Evolutionary conservation across 2,329 filamentous ascomycete species (phyloP).

Genomic region (Fusarium transvaalense): DNA sequence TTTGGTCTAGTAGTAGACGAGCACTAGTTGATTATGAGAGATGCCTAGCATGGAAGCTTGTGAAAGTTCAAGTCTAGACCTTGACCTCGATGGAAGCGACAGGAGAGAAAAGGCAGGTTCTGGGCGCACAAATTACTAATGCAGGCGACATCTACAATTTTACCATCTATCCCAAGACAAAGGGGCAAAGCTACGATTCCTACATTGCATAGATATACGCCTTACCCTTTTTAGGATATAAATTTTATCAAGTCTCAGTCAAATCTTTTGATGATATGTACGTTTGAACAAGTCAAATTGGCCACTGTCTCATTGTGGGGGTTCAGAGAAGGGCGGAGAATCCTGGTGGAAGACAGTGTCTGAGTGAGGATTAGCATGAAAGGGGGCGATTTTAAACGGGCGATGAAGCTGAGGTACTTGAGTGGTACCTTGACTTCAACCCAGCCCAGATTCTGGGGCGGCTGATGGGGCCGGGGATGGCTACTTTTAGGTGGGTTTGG

Average conservation of each 20-base stretch:
- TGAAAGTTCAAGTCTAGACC: constrained; percentile 12
- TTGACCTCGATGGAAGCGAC: not conserved
- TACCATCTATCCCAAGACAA: not conserved
- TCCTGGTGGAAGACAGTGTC: constrained; percentile 11
- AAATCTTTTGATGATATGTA: not conserved
- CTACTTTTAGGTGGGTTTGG: not conserved
- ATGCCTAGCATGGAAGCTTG: constrained; percentile 16
- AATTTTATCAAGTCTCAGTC: not conserved
- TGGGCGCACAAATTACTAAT: not conserved
- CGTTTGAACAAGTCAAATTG: not conserved
- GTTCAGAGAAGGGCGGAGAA: constrained; percentile 33
- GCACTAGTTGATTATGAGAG: constrained; percentile 13
- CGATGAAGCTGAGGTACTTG: constrained; percentile 23
- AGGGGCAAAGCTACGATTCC: not conserved
- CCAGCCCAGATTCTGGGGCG: constrained; percentile 28
- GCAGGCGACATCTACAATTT: not conserved
- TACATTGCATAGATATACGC: not conserved
- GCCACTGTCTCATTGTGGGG: not conserved
- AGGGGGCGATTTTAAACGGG: constrained; percentile 20
- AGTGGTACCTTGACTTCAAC: constrained; percentile 17
- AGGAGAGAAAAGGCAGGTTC: not conserved
- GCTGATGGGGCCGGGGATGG: constrained; percentile 27
- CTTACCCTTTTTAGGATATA: not conserved
- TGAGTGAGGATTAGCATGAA: constrained; percentile 1
- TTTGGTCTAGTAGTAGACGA: not conserved